Evolutionary conservation across 2,329 filamentous ascomycete species (phyloP).

Genomic region (Penicillium glabrum): DNA sequence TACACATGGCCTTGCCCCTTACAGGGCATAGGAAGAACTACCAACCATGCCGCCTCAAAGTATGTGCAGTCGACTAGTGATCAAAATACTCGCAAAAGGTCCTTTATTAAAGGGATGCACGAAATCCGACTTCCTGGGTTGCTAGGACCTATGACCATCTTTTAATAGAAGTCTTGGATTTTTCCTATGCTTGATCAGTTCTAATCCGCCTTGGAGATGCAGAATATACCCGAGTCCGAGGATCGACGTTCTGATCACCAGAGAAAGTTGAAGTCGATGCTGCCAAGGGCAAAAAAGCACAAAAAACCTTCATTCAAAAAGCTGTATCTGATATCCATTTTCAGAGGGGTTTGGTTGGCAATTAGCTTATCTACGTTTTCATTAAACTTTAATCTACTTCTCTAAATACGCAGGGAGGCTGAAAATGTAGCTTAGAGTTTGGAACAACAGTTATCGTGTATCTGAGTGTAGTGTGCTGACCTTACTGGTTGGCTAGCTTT

Average conservation of each 20-base stretch:
- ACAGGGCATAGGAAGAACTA: neutral
- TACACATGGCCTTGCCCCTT: neutral
- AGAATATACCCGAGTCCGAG: neutral
- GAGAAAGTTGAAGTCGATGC: neutral
- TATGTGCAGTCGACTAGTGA: too few species aligned
- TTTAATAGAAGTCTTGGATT: neutral
- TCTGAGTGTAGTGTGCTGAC: too few species aligned
- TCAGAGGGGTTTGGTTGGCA: neutral
- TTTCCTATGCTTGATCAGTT: neutral
- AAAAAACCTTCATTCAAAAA: neutral
- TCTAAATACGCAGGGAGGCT: too few species aligned
- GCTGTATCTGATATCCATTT: neutral
- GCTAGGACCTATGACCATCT: neutral
- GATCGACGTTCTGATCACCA: neutral
- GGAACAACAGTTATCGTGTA: too few species aligned
- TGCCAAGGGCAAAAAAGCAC: neutral
- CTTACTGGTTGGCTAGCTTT: too few species aligned
- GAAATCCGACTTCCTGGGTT: neutral
- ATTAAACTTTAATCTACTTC: too few species aligned
- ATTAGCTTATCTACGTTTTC: neutral
- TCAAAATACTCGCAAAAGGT: neutral
- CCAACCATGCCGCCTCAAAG: too few species aligned
- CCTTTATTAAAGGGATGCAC: neutral
- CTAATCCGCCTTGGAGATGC: neutral
- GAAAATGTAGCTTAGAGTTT: too few species aligned